Evolutionary conservation across 2,329 filamentous ascomycete genomes (phyloP).

Genomic region (Botrytis porri): DNA sequence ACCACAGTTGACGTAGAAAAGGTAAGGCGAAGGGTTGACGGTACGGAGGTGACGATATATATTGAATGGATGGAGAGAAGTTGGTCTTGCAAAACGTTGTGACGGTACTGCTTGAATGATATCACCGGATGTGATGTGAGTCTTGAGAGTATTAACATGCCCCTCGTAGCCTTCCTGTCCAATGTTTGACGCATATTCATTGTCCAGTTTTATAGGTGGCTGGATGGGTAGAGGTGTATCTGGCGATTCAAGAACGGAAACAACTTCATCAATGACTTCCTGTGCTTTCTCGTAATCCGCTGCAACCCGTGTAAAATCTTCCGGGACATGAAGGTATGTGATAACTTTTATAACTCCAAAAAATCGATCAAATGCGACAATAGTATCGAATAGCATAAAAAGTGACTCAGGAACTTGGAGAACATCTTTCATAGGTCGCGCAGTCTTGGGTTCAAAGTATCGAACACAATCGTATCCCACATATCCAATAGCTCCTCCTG

Average conservation of each 20-base stretch:
- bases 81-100: constrained; percentile 86
- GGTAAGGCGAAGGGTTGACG: constrained; percentile 96
- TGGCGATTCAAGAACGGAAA: constrained; percentile 69
- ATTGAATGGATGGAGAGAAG: constrained; percentile 92
- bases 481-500: constrained; percentile 91
- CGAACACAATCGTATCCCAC: constrained; percentile 96
- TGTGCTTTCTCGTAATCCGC: constrained; percentile 68
- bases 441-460: constrained; percentile 98
- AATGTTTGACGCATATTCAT: constrained; percentile 89
- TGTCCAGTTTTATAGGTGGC: constrained; percentile 65
- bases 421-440: constrained; percentile 80
- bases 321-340: constrained; percentile 76
- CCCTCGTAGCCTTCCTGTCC: constrained; percentile 82
- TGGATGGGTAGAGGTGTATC: constrained; percentile 77
- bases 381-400: constrained; percentile 96
- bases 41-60: constrained; percentile 94
- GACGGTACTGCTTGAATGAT: constrained; percentile 98
- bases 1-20: constrained; percentile 91
- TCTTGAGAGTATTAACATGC: constrained; percentile 83
- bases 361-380: constrained; percentile 93
- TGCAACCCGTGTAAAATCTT: constrained; percentile 55
- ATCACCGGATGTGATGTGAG: constrained; percentile 86
- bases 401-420: constrained; percentile 87
- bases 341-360: constrained; percentile 91
- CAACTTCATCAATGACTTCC: constrained; percentile 60